These are phyloP conservation scores for Penicillium occitanis DNA, from an alignment of 2,329 filamentous ascomycete genomes.

Conservation along the genomic window DNA sequence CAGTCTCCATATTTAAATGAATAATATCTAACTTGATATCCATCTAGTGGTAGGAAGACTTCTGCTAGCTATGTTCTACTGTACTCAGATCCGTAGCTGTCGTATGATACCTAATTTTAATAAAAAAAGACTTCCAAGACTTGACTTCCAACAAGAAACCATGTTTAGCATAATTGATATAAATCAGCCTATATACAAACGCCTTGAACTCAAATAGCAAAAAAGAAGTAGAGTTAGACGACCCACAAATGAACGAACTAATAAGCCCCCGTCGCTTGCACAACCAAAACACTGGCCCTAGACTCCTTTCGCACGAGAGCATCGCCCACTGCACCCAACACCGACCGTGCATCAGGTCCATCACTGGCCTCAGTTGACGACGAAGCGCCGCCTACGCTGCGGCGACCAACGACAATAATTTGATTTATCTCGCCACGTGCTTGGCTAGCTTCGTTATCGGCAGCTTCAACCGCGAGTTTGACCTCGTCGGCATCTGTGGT, in stretches of 20 bases:
- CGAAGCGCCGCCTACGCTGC: slow-evolving; percentile 22
- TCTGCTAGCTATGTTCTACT: neutral
- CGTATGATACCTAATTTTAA: neutral
- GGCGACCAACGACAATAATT: slow-evolving; percentile 65
- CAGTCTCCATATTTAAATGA: too few relatives aligned
- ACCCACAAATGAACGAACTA: neutral
- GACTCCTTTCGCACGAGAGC: slow-evolving; percentile 55
- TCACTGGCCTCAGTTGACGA: slow-evolving; percentile 17
- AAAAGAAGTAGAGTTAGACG: neutral
- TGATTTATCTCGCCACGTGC: slow-evolving; percentile 67
- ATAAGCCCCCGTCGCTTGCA: slow-evolving; percentile 54
- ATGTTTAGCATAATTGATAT: neutral
- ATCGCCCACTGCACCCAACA: slow-evolving; percentile 37
- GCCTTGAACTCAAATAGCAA: neutral
- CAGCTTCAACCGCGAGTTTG: slow-evolving; percentile 52
- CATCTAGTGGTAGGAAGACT: neutral
- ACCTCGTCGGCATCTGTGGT: slow-evolving; percentile 28
- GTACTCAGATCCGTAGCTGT: neutral
- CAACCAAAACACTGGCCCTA: slow-evolving; percentile 67
- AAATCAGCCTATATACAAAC: neutral
- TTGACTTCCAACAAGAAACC: neutral
- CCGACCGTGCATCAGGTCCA: slow-evolving; percentile 29
- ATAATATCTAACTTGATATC: too few relatives aligned
- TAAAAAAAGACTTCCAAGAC: neutral
- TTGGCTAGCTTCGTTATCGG: slow-evolving; percentile 60